phyloP scores from a whole-genome alignment of 345 rosid genomes.

The Dipteronia dyeriana region DNA sequence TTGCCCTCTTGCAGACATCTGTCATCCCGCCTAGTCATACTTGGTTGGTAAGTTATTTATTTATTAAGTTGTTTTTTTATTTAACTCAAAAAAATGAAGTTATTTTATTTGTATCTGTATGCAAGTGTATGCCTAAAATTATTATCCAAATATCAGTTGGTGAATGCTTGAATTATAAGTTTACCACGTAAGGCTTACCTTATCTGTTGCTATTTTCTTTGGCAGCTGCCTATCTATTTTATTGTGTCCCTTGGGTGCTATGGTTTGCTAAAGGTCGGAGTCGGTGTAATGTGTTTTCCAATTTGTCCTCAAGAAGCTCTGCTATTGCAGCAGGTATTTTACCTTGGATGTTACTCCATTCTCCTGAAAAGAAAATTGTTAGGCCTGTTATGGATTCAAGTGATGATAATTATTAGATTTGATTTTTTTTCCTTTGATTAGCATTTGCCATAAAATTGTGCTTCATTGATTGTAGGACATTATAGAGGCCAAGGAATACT shows the following conservation, averaged over 20 bases:
- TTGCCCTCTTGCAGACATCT: slow-evolving; percentile 58
- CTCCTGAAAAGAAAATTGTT: too few species aligned
- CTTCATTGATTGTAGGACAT: slow-evolving; percentile 54
- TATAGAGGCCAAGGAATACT: slow-evolving; percentile 70
- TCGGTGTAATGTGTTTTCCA: slow-evolving; percentile 70
- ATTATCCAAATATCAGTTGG: not conserved
- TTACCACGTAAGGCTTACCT: not conserved
- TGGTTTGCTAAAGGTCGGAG: slow-evolving; percentile 77
- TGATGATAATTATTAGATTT: too few species aligned
- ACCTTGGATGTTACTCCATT: not conserved
- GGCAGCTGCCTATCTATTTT: slow-evolving; percentile 66
- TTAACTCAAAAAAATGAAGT: not conserved
- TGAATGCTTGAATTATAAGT: not conserved
- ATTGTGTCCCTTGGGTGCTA: slow-evolving; percentile 73
- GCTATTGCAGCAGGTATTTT: slow-evolving; percentile 61
- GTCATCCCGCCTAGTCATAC: slow-evolving; percentile 46
- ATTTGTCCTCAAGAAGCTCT: slow-evolving; percentile 75
- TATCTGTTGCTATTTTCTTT: not conserved
- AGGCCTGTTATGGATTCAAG: not conserved
- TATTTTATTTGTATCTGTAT: not conserved
- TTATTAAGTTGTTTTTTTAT: not conserved
- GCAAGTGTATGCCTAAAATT: not conserved
- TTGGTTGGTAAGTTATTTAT: slow-evolving; percentile 49
- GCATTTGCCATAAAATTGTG: not conserved
- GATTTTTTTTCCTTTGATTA: not conserved